Evolutionary conservation across 108 stramenopile genomes (phyloP), one percentile per base, ranked within the genome.

Genomic region (Chaetoceros muelleri): DNA sequence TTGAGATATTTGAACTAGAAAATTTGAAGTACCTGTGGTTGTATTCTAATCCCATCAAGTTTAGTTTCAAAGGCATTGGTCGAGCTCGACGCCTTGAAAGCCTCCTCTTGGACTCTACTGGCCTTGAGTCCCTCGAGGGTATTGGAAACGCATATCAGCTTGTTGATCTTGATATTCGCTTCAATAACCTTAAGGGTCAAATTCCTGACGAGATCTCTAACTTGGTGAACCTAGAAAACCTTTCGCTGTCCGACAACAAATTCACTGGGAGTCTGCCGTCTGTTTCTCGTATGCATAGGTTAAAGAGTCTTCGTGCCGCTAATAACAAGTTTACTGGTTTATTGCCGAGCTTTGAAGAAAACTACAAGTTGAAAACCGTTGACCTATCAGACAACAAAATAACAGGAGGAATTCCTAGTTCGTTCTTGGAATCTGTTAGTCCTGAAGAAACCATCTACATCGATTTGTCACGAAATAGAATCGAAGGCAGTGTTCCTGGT

Each of bases 11-110:
- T 62, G 54, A 68, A 28, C 62, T 93, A 25, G 57, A 65, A 13
- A 79, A 82, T 21, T 60, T 93, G 24, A 72, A 77, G 55, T 66
- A 58, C 16, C 61, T 93, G 17, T 87, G 83, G 87, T 30, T 93
- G 7, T 84, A 87, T 53, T 86, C 91, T 10, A 93, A 93, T 60
- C 82, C 80, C 2, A 74, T 87, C 25, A 54, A 73, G 24, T 74
- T 87, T 46, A 79, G 71, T 55, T 87, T 91, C 58, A 74, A 76
- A 7, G 85, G 84, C 31, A 91, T 91, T 57, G 83, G 56, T 46
- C 62, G 77, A 31, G 89, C 89, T 0, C 55, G 58, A 20, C 80
- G 70, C 31, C 70, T 91, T 3, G 62, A 65, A 28, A 81, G 75
- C 48, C 68, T 91, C 31, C 73, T 72, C 21, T 74, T 91, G 28